These are phyloP conservation scores for Peronospora belbahrii DNA, from an alignment of 352 stramenopile species.

Conservation along the genomic window DNA sequence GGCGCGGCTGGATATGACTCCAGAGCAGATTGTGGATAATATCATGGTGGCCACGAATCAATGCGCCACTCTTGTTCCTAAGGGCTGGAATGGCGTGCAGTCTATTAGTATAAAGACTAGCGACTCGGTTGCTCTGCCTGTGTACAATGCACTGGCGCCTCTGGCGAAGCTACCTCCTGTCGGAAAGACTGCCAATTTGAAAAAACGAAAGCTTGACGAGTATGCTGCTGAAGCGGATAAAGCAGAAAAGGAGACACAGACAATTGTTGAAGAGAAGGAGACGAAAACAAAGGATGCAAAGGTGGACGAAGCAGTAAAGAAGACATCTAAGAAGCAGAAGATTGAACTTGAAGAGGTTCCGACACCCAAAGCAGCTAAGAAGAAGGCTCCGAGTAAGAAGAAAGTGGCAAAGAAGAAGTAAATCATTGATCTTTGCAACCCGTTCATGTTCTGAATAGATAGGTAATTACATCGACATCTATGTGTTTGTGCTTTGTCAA, in stretches of 20 bases:
- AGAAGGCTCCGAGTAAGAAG: constrained; percentile 20
- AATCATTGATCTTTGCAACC: constrained; percentile 4
- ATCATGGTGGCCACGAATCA: constrained; percentile 67
- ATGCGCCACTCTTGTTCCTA: constrained; percentile 70
- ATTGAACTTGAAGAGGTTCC: constrained; percentile 9
- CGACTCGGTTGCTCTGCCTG: constrained; percentile 80
- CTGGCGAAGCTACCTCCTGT: constrained; percentile 55
- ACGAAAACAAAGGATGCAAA: constrained; percentile 17
- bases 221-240: constrained; percentile 20
- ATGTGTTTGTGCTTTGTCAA: no score
- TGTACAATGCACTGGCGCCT: constrained; percentile 82
- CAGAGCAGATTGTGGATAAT: constrained; percentile 69
- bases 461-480: constrained; percentile 28
- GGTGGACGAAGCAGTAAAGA: constrained; percentile 12
- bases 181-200: constrained; percentile 39
- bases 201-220: constrained; percentile 64
- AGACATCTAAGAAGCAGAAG: constrained; percentile 11
- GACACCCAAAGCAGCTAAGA: constrained; percentile 15
- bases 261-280: constrained; percentile 2
- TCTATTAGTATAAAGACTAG: constrained; percentile 89
- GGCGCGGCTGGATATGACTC: constrained; percentile 50
- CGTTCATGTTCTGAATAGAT: constrained; percentile 17
- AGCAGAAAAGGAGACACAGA: constrained; percentile 19
- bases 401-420: constrained; percentile 31
- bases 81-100: constrained; percentile 88